Base-by-base conservation (phyloP, 164 flowering plant species). In the Macadamia tetraphylla region DNA sequence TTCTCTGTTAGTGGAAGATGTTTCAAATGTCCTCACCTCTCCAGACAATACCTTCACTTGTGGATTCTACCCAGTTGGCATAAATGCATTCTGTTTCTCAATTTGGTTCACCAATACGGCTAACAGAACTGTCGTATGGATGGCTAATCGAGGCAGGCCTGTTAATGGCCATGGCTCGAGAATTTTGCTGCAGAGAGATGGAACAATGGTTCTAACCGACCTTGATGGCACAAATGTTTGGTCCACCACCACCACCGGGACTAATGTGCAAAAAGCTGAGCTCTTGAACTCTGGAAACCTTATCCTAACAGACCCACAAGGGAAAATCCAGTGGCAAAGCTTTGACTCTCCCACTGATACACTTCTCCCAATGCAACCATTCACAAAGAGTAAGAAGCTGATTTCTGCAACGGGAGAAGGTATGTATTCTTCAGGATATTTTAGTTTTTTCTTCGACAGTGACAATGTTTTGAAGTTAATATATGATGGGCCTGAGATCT, bases 281-380 rank as follows among this genome's bases (percentile, higher is more conserved):
- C 77, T 84, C 44, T 4, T 29, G 29, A 60, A 80, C 65, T 64
- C 60, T 0, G 85, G 85, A 1, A 82, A 82, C 64, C 80, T 84
- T 1, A 75, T 82, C 14, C 69, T 84, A 6, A 31, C 17, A 13
- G 40, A 63, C 14, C 10, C 3, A 0, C 15, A 56, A 0, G 30
- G 23, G 7, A 2, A 3, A 6, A 61, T 18, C 9, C 30, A 69
- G 1, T 81, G 85, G 82, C 59, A 76, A 63, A 76, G 88, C 63
- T 82, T 84, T 58, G 79, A 74, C 57, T 78, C 48, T 3, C 83
- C 84, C 0, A 79, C 82, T 0, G 77, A 85, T 46, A 85, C 86
- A 1, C 82, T 82, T 51, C 80, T 85, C 49, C 83, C 88, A 5
- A 15, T 49, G 0, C 87, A 84, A 51, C 31, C 11, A 3, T 51